Evolutionary conservation across 2,329 filamentous ascomycete species (phyloP), one percentile per base, ranked within the genome.

Genomic region (Blastomyces gilchristii): DNA sequence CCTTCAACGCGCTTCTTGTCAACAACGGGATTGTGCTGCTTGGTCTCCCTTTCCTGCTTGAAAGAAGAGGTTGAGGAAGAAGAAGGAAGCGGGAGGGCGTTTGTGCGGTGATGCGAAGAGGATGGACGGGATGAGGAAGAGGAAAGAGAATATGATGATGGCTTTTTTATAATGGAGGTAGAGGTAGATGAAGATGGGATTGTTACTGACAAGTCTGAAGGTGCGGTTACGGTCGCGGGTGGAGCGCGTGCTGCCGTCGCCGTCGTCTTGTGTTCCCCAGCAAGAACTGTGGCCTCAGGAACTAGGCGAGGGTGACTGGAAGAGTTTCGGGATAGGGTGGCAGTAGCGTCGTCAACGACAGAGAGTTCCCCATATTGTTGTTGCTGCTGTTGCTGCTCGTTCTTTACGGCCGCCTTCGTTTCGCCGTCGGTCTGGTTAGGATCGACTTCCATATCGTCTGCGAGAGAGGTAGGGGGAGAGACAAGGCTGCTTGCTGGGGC

Each of bases 1-100:
- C 81, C 58, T 83, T 85, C 67, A 78, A 81, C 49, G 28, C 50
- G 49, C 63, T 71, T 81, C 66, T 72, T 82, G 65, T 74, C 74
- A 37, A 69, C 65, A 62, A 69, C 71, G 7, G 73, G 69, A n/a
- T 72, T 52, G 60, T 60, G 59, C 59, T 61, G 59, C n/a, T 53
- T 41, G 28, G 66, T 64, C 74, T 76, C 64, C 57, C 28, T 59
- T 37, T 37, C 57, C 41, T 47, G 57, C 34, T 59, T 59, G 41
- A 59, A 47, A 25, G 57, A 47, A 50, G 68, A 59, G 8, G 68
- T 67, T 16, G 68, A 68, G 14, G 68, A 65, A 16, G 69, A 69
- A 54, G 68, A 60, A 16, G 39, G 45, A 22, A 50, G 22, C 49
- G 49, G 49, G 49, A 28, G 49, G 31, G 45, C 56, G 11, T 31